Evolutionary conservation across 78 protist species (phyloP), one percentile per base, ranked within the genome.

Genomic region (Cavenderia fasciculata): DNA sequence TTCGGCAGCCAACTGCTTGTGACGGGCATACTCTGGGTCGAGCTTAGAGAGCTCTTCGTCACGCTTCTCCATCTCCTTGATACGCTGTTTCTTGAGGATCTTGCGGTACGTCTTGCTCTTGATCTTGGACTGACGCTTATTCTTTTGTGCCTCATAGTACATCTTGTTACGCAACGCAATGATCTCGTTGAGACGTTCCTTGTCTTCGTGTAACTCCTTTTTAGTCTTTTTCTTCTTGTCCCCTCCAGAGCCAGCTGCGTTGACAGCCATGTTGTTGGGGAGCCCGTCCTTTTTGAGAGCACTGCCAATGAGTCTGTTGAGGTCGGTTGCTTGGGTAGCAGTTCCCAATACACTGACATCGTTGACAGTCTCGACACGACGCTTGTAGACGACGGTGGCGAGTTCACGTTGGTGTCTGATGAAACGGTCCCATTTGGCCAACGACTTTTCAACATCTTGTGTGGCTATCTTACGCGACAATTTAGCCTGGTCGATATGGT

Each of bases 371-470:
- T 27, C 47, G 38, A 63, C 8, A 47, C 33, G 1, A 40, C 72
- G n/a, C 36, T 82, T 61, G 38, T 34, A 82, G 18, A 66, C 66
- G 25, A 36, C 14, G 33, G 69, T 27, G 7, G 63, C 78, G 75
- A 74, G 63, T 2, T 69, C 82, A 31, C 79, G 52, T 19, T 77
- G 76, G n/a, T 47, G 70, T 68, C 49, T 47, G 19, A 89, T 77
- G 19, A 47, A 73, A 57, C 89, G 94, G 68, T 52, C 72, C 94
- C 94, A 88, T 62, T 88, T 82, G 7, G 65, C 43, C 7, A 88
- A 10, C 16, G 71, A 52, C 16, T 43, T 74, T 27, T 72, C 25
- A n/a, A 79, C 71, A 29, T 44, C 78, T 34, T 74, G 65, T 0
- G 66, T 25, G 10, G 94, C 73, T 8, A 75, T 68, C 65, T 63